Evolutionary conservation across 208 protist species (phyloP).

Genomic region (Trypanosoma theileri): DNA sequence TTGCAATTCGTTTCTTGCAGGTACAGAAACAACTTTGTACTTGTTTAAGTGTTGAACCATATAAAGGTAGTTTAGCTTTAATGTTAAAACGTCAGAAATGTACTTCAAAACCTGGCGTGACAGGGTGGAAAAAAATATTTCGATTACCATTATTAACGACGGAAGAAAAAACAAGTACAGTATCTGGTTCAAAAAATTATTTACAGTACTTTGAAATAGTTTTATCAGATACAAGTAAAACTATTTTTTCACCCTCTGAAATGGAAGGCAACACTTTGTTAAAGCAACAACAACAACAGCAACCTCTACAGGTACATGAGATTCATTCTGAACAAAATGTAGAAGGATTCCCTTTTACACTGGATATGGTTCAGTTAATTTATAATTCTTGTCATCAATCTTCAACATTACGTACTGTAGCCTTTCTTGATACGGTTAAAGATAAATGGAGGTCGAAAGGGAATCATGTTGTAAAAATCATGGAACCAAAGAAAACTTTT

Average conservation of each 20-base stretch:
- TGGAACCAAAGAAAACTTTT: slow-evolving; percentile 1
- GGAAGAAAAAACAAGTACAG: background rate
- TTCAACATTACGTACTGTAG: background rate
- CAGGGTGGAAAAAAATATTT: background rate
- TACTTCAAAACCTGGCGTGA: background rate
- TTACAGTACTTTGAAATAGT: slow-evolving; percentile 3
- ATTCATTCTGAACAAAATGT: background rate
- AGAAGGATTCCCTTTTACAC: background rate
- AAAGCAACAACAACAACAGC: too few relatives aligned
- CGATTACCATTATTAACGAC: background rate
- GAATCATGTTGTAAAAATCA: background rate
- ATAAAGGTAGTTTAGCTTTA: slow-evolving; percentile 6
- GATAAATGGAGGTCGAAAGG: background rate
- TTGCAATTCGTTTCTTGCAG: slow-evolving; percentile 4
- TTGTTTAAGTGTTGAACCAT: background rate
- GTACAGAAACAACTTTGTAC: background rate
- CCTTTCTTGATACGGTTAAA: background rate
- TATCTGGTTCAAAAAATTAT: background rate
- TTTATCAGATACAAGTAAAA: slow-evolving; percentile 5
- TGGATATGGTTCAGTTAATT: background rate
- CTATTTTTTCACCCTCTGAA: background rate
- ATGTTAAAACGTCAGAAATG: background rate
- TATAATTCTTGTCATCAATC: background rate
- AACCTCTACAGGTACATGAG: background rate
- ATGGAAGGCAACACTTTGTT: background rate